A percentile compares a stretch with the other conserved stretches of the same genome.
Conservation (phyloP, 2,329 filamentous ascomycete species). For the Penicillium oxalicum region DNA sequence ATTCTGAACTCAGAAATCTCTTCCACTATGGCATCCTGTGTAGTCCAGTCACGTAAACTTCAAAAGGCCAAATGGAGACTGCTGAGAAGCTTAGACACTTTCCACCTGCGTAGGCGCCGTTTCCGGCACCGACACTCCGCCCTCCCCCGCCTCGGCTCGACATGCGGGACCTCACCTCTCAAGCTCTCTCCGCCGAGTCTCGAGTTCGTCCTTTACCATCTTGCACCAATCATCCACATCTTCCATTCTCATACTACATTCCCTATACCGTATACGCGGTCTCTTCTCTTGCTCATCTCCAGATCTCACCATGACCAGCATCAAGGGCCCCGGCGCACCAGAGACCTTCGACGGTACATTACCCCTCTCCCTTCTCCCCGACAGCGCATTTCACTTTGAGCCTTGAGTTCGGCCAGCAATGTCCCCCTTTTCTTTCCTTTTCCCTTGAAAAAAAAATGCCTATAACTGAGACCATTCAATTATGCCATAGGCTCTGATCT, state of each 20-base stretch:
- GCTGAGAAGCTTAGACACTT: too few species aligned
- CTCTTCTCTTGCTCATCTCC: not conserved
- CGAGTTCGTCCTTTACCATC: not conserved
- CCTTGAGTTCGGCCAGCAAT: too few species aligned
- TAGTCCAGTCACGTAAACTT: too few species aligned
- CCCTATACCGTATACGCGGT: not conserved
- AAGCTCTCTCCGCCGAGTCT: not conserved
- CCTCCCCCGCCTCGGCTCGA: too few species aligned
- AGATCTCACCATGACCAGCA: conserved; percentile 41
- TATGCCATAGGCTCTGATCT: conserved; percentile 56
- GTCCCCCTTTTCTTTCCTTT: too few species aligned
- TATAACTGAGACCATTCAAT: too few species aligned
- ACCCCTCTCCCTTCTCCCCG: not conserved
- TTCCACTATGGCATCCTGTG: too few species aligned
- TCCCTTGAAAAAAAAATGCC: too few species aligned
- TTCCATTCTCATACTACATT: conserved; percentile 1
- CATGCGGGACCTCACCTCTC: not conserved
- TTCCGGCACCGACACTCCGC: not conserved
- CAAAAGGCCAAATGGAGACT: too few species aligned
- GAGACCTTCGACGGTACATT: conserved; percentile 52
- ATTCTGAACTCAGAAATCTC: too few species aligned
- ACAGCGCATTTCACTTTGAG: not conserved
- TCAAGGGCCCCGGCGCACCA: conserved; percentile 59
- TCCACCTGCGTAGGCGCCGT: not conserved
- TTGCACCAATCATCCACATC: not conserved